Conservation (phyloP, 202 grass and related monocot genomes). For the Eragrostis tef region DNA sequence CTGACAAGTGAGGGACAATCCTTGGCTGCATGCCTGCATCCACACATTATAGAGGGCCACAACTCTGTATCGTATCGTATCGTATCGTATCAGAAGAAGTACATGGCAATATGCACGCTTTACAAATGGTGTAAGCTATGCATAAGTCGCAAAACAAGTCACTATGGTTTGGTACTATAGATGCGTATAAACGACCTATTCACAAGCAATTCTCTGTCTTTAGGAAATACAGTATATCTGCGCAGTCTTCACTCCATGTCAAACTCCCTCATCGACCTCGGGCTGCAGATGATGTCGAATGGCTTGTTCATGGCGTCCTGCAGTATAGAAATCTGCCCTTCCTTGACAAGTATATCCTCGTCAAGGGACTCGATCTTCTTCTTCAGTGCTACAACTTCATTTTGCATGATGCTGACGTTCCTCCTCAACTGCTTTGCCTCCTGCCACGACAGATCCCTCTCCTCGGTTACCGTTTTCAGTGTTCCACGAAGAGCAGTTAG, state of each 20-base stretch:
- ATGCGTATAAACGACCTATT: conserved; percentile 42
- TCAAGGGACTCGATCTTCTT: conserved; percentile 72
- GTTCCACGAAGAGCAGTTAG: conserved; percentile 51
- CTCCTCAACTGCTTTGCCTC: conserved; percentile 63
- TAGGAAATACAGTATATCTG: neutral
- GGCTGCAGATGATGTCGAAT: conserved; percentile 55
- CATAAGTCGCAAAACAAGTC: neutral
- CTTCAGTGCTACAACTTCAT: conserved; percentile 51
- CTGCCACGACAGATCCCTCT: conserved; percentile 67
- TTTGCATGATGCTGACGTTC: conserved; percentile 49
- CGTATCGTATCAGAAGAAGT: neutral
- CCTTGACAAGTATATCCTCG: conserved; percentile 69
- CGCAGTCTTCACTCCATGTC: conserved; percentile 51
- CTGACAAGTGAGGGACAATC: neutral
- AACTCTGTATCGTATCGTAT: no score
- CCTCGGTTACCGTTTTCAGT: conserved; percentile 62
- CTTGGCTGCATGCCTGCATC: neutral
- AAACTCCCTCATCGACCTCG: conserved; percentile 54
- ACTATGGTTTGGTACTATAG: conserved; percentile 12
- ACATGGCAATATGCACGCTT: conserved; percentile 28
- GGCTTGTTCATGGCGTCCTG: conserved; percentile 59
- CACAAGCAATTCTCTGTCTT: conserved; percentile 33
- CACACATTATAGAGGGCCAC: neutral
- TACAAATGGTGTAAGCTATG: conserved; percentile 32
- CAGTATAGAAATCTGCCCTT: conserved; percentile 65